These are phyloP conservation scores for Penicillium bialowiezense DNA, from an alignment of 495 filamentous ascomycete genomes.

Conservation along the genomic window DNA sequence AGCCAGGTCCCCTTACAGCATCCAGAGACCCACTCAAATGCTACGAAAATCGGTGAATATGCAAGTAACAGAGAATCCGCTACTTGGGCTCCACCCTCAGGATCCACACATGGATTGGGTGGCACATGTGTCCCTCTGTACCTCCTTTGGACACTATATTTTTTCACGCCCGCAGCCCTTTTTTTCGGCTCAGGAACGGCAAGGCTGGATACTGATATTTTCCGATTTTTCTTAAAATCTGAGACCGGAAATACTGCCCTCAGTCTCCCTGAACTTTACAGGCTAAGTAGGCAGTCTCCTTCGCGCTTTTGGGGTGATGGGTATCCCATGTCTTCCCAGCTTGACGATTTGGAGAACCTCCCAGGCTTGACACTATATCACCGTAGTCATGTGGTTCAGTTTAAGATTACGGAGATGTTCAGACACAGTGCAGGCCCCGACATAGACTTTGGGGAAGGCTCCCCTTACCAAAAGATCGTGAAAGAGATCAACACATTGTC, in stretches of 20 bases:
- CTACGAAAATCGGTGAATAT: neutral
- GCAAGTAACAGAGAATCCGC: neutral
- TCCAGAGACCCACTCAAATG: neutral
- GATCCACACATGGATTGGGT: conserved; percentile 9
- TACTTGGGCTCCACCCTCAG: neutral
- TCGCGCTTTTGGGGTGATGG: conserved; percentile 32
- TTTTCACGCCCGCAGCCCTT: conserved; percentile 29
- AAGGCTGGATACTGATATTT: conserved; percentile 24
- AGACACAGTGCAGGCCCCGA: conserved; percentile 8
- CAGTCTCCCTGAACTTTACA: conserved; percentile 25
- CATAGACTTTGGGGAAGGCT: neutral
- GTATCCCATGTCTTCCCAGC: conserved; percentile 28
- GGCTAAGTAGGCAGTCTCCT: conserved; percentile 32
- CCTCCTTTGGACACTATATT: conserved; percentile 35
- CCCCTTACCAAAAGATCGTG: conserved; percentile 14
- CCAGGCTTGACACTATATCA: conserved; percentile 27
- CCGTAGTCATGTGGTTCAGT: conserved; percentile 28
- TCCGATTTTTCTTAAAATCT: conserved; percentile 23
- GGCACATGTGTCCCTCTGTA: conserved; percentile 31
- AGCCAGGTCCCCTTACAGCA: neutral
- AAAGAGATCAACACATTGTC: conserved; percentile 22
- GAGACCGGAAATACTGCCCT: conserved; percentile 12
- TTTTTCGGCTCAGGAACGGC: conserved; percentile 21
- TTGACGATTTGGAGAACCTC: conserved; percentile 36
- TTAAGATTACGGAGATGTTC: conserved; percentile 28